Evolutionary conservation across 306 rosid genomes (phyloP).

Genomic region (cucumber (Cucumis sativus)): Cucumber_9930_V3 NC_026657.2:8772501-8773000

Average conservation of each 20-base stretch:
- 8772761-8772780: neutral
- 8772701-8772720: constrained; percentile 86
- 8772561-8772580: neutral
- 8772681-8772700: constrained; percentile 79
- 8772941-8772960: constrained; percentile 7
- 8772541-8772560: neutral
- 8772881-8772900: constrained; percentile 89
- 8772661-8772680: constrained; percentile 90
- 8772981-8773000: neutral
- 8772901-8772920: constrained; percentile 97
- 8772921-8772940: constrained; percentile 85
- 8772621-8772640: neutral
- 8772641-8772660: neutral
- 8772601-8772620: neutral
- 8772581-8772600: neutral
- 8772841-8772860: constrained; percentile 64
- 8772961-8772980: neutral
- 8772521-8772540: neutral
- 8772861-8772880: constrained; percentile 71
- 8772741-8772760: constrained; percentile 42
- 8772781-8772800: constrained; percentile 2
- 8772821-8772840: neutral
- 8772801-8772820: neutral
- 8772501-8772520: neutral
- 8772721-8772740: constrained; percentile 71